A percentile compares a stretch with the other conserved stretches of the same genome.
These are phyloP conservation scores for Oryza punctata DNA, from an alignment of 176 grass and related monocot species.

Conservation along the genomic window DNA sequence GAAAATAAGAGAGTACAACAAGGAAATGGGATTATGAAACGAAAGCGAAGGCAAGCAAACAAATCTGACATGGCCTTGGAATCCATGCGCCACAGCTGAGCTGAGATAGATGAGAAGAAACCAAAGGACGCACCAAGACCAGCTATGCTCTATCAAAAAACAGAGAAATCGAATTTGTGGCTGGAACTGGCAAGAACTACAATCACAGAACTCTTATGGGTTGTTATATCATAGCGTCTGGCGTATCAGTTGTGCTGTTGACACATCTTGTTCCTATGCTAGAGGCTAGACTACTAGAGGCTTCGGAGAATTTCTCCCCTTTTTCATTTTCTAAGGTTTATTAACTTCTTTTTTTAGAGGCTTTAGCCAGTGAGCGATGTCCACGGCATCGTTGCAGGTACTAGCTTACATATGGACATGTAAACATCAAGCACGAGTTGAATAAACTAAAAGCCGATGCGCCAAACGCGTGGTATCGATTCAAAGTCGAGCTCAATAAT, in stretches of 20 bases:
- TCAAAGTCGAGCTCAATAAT: slow-evolving; percentile 1
- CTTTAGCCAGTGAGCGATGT: not conserved
- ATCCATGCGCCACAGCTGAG: slow-evolving; percentile 14
- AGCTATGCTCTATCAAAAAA: not conserved
- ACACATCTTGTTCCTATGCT: not conserved
- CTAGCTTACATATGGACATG: not conserved
- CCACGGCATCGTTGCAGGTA: not conserved
- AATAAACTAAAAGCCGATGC: slow-evolving; percentile 7
- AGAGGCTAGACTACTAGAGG: not conserved
- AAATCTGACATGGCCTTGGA: slow-evolving; percentile 39
- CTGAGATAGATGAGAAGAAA: slow-evolving; percentile 12
- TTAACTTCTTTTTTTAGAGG: not conserved
- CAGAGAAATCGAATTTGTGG: not conserved
- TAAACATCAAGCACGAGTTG: not conserved
- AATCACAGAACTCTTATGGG: not conserved
- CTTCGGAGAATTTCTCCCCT: not conserved
- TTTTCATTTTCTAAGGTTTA: slow-evolving; percentile 8
- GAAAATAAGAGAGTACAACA: not conserved
- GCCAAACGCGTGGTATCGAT: slow-evolving; percentile 3
- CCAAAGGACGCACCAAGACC: not conserved
- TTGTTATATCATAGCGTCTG: not conserved
- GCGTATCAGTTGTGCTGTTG: not conserved
- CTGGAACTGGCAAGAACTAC: not conserved
- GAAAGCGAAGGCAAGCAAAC: not conserved
- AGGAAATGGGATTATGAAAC: slow-evolving; percentile 1